Conservation (phyloP, 495 filamentous ascomycete species). For the Penicillium paxilli region DNA sequence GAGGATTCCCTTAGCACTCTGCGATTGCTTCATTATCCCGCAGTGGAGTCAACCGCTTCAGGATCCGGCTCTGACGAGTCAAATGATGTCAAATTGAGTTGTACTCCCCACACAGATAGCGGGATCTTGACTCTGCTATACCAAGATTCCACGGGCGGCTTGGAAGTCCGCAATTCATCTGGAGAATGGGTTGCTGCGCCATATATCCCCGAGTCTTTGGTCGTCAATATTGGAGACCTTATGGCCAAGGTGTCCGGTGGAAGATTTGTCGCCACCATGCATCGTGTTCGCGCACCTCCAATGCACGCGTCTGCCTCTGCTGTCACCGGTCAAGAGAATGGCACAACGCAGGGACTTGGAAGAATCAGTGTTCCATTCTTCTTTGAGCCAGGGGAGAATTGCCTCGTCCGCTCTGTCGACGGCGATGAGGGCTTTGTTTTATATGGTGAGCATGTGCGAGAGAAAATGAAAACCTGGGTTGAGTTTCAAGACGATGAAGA, state of each 20-base stretch:
- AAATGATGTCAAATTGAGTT: constrained; percentile 38
- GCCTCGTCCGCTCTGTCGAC: constrained; percentile 38
- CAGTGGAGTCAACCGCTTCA: constrained; percentile 9
- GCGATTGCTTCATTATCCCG: constrained; percentile 40
- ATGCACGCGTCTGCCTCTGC: not conserved
- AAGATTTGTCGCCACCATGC: constrained; percentile 48
- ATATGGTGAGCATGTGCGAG: constrained; percentile 46
- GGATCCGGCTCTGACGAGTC: not conserved
- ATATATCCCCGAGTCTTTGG: constrained; percentile 42
- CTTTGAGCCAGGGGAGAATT: constrained; percentile 47
- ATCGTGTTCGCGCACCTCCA: constrained; percentile 40
- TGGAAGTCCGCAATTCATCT: constrained; percentile 41
- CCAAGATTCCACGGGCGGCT: constrained; percentile 41
- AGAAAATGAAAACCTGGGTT: constrained; percentile 50
- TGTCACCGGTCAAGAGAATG: constrained; percentile 2
- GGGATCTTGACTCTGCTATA: constrained; percentile 45
- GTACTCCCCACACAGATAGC: constrained; percentile 47
- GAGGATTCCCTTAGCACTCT: constrained; percentile 42
- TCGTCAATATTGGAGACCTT: constrained; percentile 55
- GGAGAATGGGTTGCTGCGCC: constrained; percentile 46
- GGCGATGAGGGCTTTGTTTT: constrained; percentile 30
- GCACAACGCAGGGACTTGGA: constrained; percentile 21
- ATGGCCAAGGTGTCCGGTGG: constrained; percentile 48
- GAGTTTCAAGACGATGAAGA: constrained; percentile 31
- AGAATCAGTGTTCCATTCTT: constrained; percentile 50